Conservation (phyloP, 2,329 filamentous ascomycete genomes). For the Sporothrix sp. region DNA sequence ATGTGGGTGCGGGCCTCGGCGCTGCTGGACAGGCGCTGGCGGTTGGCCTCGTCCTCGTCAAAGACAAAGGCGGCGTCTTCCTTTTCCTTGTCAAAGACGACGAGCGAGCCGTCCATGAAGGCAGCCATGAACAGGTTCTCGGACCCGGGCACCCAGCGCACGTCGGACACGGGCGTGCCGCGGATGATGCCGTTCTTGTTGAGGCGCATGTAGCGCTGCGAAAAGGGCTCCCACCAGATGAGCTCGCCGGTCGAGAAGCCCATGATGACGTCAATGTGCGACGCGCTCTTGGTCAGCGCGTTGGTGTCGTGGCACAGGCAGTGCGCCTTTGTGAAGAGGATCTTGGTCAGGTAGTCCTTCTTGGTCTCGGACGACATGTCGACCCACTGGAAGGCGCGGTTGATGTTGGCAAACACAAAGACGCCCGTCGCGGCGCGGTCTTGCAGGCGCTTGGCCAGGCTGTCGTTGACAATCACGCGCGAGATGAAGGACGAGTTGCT, state of each 20-base stretch:
- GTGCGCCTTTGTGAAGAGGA: constrained; percentile 93
- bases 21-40: constrained; percentile 35
- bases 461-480: constrained; percentile 85
- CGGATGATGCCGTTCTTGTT: constrained; percentile 97
- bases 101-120: constrained; percentile 80
- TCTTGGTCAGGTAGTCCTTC: constrained; percentile 85
- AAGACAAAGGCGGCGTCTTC: constrained; percentile 73
- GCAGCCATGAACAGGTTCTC: constrained; percentile 88
- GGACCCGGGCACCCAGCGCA: constrained; percentile 88
- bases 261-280: constrained; percentile 85
- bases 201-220: constrained; percentile 86
- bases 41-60: constrained; percentile 56
- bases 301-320: constrained; percentile 94
- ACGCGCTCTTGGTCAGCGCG: constrained; percentile 62
- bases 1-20: constrained; percentile 38
- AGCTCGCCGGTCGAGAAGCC: constrained; percentile 95
- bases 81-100: constrained; percentile 97
- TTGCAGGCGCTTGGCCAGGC: constrained; percentile 63
- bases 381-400: constrained; percentile 91
- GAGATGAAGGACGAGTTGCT: constrained; percentile 98
- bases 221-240: constrained; percentile 97
- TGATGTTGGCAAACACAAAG: constrained; percentile 91
- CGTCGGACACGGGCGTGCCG: constrained; percentile 71
- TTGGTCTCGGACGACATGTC: constrained; percentile 71
- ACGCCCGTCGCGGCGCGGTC: constrained; percentile 71